phyloP scores from a whole-genome alignment of 345 rosid genomes.

The Acer saccharum region DNA sequence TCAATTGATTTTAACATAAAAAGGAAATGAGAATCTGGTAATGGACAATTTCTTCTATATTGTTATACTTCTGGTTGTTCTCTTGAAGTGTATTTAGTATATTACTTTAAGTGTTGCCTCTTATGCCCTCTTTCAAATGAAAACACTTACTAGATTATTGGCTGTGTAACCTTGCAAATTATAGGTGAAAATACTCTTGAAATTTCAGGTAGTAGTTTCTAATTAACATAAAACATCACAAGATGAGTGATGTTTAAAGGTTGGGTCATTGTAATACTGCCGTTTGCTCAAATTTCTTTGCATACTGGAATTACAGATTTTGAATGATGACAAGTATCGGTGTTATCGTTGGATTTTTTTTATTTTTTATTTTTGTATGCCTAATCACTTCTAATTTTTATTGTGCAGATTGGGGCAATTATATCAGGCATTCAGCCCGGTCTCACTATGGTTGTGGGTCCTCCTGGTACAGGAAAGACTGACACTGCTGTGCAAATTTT shows the following conservation, averaged over 20 bases:
- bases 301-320: neutral
- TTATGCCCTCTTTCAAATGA: neutral
- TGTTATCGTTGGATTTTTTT: neutral
- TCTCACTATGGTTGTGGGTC: conserved; percentile 97
- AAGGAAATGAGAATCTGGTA: neutral
- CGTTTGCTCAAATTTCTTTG: neutral
- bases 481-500: conserved; percentile 98
- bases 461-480: conserved; percentile 99
- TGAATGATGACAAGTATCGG: neutral
- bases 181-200: neutral
- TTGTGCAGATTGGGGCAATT: conserved; percentile 89
- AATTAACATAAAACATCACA: neutral
- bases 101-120: no score
- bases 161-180: neutral
- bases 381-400: conserved; percentile 13
- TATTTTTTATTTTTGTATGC: neutral
- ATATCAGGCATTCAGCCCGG: conserved; percentile 98
- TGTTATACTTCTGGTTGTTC: neutral
- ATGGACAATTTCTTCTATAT: neutral
- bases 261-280: neutral
- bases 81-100: no score
- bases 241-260: neutral
- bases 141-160: neutral
- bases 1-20: neutral
- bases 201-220: neutral